Conservation (phyloP, 352 stramenopile species). For the Pilasporangium apinafurcum region DNA sequence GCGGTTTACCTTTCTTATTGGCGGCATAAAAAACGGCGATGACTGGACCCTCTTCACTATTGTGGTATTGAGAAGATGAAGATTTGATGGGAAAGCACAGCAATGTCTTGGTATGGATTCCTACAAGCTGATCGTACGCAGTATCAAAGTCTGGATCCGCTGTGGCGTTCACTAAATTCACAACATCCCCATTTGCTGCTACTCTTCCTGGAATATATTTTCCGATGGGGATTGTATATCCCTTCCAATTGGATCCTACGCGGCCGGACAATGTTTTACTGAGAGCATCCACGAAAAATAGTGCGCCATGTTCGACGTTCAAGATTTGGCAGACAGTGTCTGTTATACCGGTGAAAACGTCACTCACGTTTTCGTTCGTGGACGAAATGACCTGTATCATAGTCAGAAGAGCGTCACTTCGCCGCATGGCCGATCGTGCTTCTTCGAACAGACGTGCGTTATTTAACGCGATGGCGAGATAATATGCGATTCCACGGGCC, state of each 20-base stretch:
- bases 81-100: slow-evolving; percentile 72
- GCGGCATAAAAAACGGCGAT: slow-evolving; percentile 77
- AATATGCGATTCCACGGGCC: slow-evolving; percentile 51
- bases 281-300: slow-evolving; percentile 79
- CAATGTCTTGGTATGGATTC: slow-evolving; percentile 55
- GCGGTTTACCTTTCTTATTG: slow-evolving; percentile 50
- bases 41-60: slow-evolving; percentile 39
- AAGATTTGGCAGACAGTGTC: slow-evolving; percentile 42
- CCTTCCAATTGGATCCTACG: slow-evolving; percentile 57
- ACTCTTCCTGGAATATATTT: slow-evolving; percentile 68
- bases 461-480: slow-evolving; percentile 59
- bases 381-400: slow-evolving; percentile 52
- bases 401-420: slow-evolving; percentile 59
- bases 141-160: slow-evolving; percentile 61
- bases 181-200: slow-evolving; percentile 42
- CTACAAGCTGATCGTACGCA: slow-evolving; percentile 54
- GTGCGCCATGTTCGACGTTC: slow-evolving; percentile 50
- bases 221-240: slow-evolving; percentile 57
- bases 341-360: slow-evolving; percentile 33
- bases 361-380: slow-evolving; percentile 35
- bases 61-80: slow-evolving; percentile 41
- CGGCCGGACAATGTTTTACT: slow-evolving; percentile 62
- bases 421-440: slow-evolving; percentile 42
- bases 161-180: slow-evolving; percentile 51
- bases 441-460: slow-evolving; percentile 61